Conservation (phyloP, 2,329 filamentous ascomycete genomes). For the Cylindrodendrum hubeiense region DNA sequence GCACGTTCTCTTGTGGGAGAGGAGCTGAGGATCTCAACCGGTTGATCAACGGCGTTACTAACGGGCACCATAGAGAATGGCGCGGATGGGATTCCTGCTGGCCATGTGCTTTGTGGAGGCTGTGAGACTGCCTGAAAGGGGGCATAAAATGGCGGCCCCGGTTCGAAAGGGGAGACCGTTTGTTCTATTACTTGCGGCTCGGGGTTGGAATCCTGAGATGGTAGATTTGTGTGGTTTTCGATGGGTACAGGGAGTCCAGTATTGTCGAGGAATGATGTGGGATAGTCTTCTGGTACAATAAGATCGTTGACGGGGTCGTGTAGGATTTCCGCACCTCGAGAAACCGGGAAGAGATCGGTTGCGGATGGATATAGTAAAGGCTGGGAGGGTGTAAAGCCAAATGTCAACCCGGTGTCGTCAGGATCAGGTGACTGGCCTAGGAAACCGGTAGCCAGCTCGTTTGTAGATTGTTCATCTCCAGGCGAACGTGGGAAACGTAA, state of each 20-base stretch:
- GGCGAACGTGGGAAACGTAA: slow-evolving; percentile 23
- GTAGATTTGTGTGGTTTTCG: slow-evolving; percentile 24
- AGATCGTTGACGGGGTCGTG: slow-evolving; percentile 22
- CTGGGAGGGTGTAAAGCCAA: slow-evolving; percentile 34
- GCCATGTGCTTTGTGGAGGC: slow-evolving; percentile 28
- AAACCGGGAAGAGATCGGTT: slow-evolving; percentile 26
- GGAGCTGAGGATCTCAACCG: slow-evolving; percentile 41
- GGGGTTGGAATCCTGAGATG: slow-evolving; percentile 20
- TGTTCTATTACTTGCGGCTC: slow-evolving; percentile 4
- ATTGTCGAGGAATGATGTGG: slow-evolving; percentile 38
- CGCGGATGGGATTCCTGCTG: slow-evolving; percentile 17
- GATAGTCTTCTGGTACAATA: slow-evolving; percentile 32
- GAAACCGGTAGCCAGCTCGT: slow-evolving; percentile 17
- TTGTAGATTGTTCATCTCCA: slow-evolving; percentile 18
- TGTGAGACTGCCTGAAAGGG: slow-evolving; percentile 20
- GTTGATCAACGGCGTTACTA: slow-evolving; percentile 35
- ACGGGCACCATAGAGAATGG: slow-evolving; percentile 18
- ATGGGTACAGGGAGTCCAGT: slow-evolving; percentile 15
- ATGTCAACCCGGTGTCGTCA: slow-evolving; percentile 27
- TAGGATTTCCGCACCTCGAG: slow-evolving; percentile 11
- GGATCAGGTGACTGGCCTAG: slow-evolving; percentile 28
- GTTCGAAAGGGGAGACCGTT: slow-evolving; percentile 20
- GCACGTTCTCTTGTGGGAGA: slow-evolving; percentile 32
- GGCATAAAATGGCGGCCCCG: slow-evolving; percentile 23
- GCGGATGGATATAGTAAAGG: slow-evolving; percentile 32